Evolutionary conservation across 441 rosid genomes (phyloP).

Genomic region (Erysimum cheiri): DNA sequence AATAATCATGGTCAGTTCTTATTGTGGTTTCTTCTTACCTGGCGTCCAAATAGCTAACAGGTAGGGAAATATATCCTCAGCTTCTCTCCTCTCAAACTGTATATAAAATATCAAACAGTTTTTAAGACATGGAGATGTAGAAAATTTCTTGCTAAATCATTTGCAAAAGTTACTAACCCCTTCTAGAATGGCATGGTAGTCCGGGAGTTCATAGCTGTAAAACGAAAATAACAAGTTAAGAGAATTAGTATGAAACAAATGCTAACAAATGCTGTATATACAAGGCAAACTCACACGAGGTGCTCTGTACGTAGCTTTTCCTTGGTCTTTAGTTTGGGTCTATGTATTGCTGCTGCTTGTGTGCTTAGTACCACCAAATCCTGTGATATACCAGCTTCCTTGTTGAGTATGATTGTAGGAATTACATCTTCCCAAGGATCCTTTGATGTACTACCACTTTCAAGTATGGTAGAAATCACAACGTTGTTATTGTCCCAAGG

Average conservation of each 20-base stretch:
- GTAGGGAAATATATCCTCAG: conserved; percentile 52
- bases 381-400: conserved; percentile 50
- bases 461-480: conserved; percentile 42
- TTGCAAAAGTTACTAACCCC: conserved; percentile 51
- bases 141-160: conserved; percentile 3
- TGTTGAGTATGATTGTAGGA: conserved; percentile 52
- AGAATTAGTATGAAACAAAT: neutral
- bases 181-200: conserved; percentile 55
- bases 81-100: conserved; percentile 60
- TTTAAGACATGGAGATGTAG: conserved; percentile 15
- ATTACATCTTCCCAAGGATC: conserved; percentile 52
- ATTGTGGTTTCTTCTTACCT: conserved; percentile 43
- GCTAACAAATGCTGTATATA: neutral
- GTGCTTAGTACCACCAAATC: conserved; percentile 54
- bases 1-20: neutral
- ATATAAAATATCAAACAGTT: conserved; percentile 12
- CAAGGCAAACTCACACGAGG: conserved; percentile 54
- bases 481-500: conserved; percentile 49
- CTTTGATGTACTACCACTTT: neutral
- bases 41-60: conserved; percentile 67
- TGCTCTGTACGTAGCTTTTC: conserved; percentile 64
- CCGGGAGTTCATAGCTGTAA: conserved; percentile 57
- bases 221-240: conserved; percentile 18
- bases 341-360: conserved; percentile 57
- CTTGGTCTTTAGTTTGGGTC: conserved; percentile 49